These are phyloP conservation scores for Fusarium sp. DNA, from an alignment of 2,329 filamentous ascomycete species.

Conservation along the genomic window DNA sequence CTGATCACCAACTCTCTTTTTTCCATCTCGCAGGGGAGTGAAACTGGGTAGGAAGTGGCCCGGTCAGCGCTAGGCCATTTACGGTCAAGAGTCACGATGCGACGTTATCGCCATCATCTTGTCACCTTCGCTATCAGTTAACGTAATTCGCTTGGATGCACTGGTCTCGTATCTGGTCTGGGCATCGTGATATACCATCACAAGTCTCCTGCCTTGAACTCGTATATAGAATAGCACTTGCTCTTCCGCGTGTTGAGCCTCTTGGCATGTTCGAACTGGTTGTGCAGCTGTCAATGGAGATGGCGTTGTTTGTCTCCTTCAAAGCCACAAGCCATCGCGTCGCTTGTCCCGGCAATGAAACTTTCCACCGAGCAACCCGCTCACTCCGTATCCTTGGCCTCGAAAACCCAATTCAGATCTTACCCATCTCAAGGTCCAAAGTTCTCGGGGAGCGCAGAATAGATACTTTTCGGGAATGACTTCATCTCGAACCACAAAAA, in stretches of 20 bases:
- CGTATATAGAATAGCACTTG: neutral
- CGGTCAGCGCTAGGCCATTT: neutral
- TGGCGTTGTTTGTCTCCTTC: neutral
- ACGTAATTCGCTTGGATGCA: neutral
- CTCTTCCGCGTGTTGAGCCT: neutral
- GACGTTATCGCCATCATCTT: neutral
- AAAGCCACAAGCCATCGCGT: neutral
- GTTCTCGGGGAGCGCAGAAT: neutral
- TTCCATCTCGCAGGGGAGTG: neutral
- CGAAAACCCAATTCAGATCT: neutral
- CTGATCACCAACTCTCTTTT: neutral
- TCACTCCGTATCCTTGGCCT: neutral
- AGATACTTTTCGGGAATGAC: neutral
- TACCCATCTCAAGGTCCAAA: neutral
- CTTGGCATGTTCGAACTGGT: neutral
- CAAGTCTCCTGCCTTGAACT: neutral
- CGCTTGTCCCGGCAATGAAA: neutral
- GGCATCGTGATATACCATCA: neutral
- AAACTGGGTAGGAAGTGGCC: neutral
- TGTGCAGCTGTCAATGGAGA: neutral
- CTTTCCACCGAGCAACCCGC: neutral
- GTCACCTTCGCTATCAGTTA: neutral
- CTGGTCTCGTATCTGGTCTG: neutral
- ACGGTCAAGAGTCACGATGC: neutral
- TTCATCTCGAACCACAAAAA: neutral